A percentile compares a stretch with the other conserved stretches of the same genome.
phyloP scores from a whole-genome alignment of 257 asterid species.

The Forsythia suspensa region DNA sequence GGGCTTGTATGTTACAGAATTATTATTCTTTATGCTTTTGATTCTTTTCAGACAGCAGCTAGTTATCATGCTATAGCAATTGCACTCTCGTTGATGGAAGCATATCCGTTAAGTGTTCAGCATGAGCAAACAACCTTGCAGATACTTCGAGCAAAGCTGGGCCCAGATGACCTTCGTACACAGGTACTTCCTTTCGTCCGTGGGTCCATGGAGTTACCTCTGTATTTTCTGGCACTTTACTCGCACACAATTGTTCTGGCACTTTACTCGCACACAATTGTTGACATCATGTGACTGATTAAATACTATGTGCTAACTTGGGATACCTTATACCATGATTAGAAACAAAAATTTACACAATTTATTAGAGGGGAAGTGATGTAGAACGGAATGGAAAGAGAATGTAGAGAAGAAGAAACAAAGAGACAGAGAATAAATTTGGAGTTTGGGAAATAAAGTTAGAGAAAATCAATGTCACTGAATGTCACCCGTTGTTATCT shows the following conservation, averaged over 20 bases:
- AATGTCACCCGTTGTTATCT: background rate
- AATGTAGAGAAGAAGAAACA: background rate
- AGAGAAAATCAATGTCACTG: background rate
- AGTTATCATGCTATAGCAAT: conserved; percentile 96
- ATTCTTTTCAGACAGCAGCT: conserved; percentile 78
- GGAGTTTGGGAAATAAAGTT: background rate
- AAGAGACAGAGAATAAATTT: background rate
- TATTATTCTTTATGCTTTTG: conserved; percentile 24
- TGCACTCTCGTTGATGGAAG: conserved; percentile 96
- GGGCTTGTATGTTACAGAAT: conserved; percentile 20
- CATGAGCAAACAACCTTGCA: conserved; percentile 92
- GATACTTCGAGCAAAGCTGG: conserved; percentile 84
- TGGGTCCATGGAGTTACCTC: conserved; percentile 9
- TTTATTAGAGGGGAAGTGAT: background rate
- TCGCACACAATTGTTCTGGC: background rate
- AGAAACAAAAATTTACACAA: background rate
- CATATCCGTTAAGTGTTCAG: conserved; percentile 92
- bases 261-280: background rate
- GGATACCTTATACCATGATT: background rate
- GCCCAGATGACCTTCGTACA: conserved; percentile 92
- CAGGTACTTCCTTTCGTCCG: conserved; percentile 52
- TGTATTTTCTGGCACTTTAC: conserved; percentile 10
- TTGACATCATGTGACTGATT: background rate
- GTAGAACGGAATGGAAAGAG: background rate
- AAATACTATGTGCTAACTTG: background rate